phyloP scores from a whole-genome alignment of 78 protist genomes.

The Cavenderia fasciculata region DNA sequence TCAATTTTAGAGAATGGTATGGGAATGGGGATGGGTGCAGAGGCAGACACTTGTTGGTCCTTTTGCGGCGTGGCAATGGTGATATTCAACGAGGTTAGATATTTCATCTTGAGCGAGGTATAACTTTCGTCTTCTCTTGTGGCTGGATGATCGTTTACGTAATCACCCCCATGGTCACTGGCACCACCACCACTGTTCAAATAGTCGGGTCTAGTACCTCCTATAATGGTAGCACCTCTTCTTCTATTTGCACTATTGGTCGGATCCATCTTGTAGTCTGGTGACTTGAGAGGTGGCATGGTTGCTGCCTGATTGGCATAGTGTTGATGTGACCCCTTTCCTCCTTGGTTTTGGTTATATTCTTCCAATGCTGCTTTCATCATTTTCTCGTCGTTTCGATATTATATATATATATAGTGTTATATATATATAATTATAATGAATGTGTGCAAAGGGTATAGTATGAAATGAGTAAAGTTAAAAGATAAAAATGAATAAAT shows the following conservation, averaged over 20 bases:
- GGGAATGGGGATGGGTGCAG: slow-evolving; percentile 74
- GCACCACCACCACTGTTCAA: neutral
- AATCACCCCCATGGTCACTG: neutral
- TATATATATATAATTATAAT: neutral
- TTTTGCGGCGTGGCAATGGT: slow-evolving; percentile 19
- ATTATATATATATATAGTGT: neutral
- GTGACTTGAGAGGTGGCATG: neutral
- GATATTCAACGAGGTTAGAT: slow-evolving; percentile 50
- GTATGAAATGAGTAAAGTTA: neutral
- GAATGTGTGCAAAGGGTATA: neutral
- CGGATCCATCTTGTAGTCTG: neutral
- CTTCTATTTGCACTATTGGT: neutral
- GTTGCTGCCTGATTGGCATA: neutral
- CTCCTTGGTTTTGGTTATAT: slow-evolving; percentile 35
- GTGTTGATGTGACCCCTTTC: neutral
- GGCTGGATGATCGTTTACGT: neutral
- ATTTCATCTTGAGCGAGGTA: slow-evolving; percentile 27
- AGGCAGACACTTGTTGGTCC: slow-evolving; percentile 50
- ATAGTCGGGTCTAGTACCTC: slow-evolving; percentile 1
- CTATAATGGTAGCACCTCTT: slow-evolving; percentile 62
- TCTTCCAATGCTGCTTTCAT: slow-evolving; percentile 63
- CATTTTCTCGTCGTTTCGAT: too few species aligned
- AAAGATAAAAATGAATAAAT: neutral
- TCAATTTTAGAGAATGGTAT: slow-evolving; percentile 11
- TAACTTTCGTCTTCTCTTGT: slow-evolving; percentile 42